Evolutionary conservation across 2,329 filamentous ascomycete species (phyloP).

Genomic region (Colletotrichum nymphaeae): DNA sequence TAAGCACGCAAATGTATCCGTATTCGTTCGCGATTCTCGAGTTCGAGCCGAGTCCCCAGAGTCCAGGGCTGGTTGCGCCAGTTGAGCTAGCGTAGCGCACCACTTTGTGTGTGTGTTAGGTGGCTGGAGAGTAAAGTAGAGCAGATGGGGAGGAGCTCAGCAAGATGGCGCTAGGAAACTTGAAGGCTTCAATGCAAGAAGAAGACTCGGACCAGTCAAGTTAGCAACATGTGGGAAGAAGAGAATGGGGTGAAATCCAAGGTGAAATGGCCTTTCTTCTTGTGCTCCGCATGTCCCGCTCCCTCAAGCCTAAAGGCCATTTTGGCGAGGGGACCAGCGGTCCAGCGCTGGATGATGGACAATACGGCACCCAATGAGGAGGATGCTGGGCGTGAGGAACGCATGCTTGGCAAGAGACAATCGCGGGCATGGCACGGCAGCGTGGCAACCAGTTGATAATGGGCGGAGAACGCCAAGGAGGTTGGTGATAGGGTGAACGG

Average conservation of each 20-base stretch:
- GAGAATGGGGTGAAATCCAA: constrained; percentile 10
- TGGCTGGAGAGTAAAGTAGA: not conserved
- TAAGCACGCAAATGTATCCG: not conserved
- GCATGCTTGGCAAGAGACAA: constrained; percentile 35
- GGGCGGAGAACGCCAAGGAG: constrained; percentile 34
- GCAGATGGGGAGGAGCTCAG: not conserved
- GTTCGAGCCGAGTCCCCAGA: not conserved
- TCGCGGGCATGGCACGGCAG: constrained; percentile 35
- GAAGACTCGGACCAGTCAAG: not conserved
- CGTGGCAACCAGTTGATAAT: constrained; percentile 32
- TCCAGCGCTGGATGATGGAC: not conserved
- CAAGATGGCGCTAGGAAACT: not conserved
- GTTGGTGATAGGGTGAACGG: constrained; percentile 13
- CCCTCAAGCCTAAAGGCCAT: not conserved
- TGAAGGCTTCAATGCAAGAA: not conserved
- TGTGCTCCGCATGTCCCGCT: constrained; percentile 35
- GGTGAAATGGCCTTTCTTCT: constrained; percentile 32
- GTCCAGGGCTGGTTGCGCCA: not conserved
- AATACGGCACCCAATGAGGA: constrained; percentile 32
- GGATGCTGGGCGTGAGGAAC: constrained; percentile 19
- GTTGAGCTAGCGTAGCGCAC: not conserved
- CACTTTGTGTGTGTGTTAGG: not conserved
- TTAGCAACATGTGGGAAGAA: not conserved
- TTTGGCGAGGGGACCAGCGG: constrained; percentile 19
- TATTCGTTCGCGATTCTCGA: not conserved